Percentiles rank a stretch among this genome's conserved stretches.
phyloP scores from a whole-genome alignment of 371 early-diverging fungal genomes.

The Coemansia sp. region DNA sequence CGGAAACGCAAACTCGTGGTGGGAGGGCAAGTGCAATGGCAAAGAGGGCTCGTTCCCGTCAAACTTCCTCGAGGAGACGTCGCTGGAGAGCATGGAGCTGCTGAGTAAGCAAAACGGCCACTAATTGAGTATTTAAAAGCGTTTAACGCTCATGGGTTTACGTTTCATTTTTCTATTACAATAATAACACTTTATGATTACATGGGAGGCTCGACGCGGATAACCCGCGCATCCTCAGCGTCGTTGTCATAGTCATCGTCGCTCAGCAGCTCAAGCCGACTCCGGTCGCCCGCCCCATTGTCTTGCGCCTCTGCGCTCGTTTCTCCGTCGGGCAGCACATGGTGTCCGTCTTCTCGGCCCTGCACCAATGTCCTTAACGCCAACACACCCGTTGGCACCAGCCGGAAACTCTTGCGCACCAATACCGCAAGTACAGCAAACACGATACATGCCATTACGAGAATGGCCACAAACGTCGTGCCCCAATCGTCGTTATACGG shows the following conservation, averaged over 20 bases:
- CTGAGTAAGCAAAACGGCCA: not conserved
- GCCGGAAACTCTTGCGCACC: constrained; percentile 34
- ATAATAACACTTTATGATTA: not conserved
- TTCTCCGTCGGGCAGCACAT: constrained; percentile 16
- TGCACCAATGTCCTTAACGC: constrained; percentile 31
- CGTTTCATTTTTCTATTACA: not conserved
- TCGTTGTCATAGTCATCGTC: constrained; percentile 5
- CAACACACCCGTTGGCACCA: constrained; percentile 46
- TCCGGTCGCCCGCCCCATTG: not conserved
- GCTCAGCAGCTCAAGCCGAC: constrained; percentile 8
- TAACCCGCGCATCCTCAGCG: constrained; percentile 17
- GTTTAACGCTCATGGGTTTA: not conserved
- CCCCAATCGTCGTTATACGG: constrained; percentile 50
- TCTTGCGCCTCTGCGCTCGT: not conserved
- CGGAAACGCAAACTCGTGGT: constrained; percentile 74
- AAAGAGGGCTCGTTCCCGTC: constrained; percentile 75
- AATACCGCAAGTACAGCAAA: constrained; percentile 31
- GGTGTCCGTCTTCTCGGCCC: constrained; percentile 8
- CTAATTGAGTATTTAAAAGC: too few relatives aligned
- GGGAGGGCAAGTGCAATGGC: constrained; percentile 69
- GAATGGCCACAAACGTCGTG: constrained; percentile 36
- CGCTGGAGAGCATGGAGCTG: constrained; percentile 6
- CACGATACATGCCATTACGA: constrained; percentile 32
- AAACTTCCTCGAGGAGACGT: constrained; percentile 59
- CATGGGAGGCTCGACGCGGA: not conserved